Evolutionary conservation across 768 basidiomycete genomes (phyloP).

Genomic region (Mycena metata): DNA sequence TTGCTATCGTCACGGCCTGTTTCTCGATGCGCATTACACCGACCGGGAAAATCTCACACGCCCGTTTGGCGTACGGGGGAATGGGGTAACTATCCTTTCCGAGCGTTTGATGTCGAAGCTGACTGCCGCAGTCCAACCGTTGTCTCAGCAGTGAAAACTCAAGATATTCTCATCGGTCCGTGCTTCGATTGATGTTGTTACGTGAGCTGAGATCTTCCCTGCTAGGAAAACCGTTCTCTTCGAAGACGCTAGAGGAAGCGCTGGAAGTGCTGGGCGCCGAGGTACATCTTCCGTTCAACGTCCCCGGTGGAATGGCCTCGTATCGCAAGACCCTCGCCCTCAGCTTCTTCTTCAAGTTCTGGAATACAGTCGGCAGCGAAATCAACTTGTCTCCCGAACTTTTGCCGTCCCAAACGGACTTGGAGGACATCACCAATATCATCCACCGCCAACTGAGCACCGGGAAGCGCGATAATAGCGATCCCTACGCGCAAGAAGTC

Average conservation of each 20-base stretch:
- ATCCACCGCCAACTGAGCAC: conserved; percentile 37
- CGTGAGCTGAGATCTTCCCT: neutral
- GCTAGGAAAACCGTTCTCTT: conserved; percentile 32
- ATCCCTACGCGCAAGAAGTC: conserved; percentile 40
- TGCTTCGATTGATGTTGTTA: neutral
- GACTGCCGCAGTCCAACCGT: conserved; percentile 29
- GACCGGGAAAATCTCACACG: conserved; percentile 34
- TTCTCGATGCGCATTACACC: conserved; percentile 34
- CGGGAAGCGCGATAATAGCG: conserved; percentile 36
- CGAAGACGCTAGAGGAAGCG: conserved; percentile 35
- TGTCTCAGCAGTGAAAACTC: conserved; percentile 31
- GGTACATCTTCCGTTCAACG: conserved; percentile 39
- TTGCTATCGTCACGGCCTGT: conserved; percentile 39
- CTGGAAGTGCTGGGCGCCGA: conserved; percentile 35
- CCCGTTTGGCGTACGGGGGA: conserved; percentile 37
- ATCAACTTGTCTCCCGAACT: conserved; percentile 32
- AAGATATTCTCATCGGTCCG: conserved; percentile 32
- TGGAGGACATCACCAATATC: conserved; percentile 30
- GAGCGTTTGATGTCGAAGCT: neutral
- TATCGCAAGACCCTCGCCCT: conserved; percentile 41
- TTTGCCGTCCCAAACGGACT: conserved; percentile 17
- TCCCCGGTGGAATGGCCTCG: conserved; percentile 39
- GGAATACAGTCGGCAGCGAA: conserved; percentile 35
- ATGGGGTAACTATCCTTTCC: conserved; percentile 31
- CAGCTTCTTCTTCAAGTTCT: conserved; percentile 42